phyloP scores from a whole-genome alignment of 2,329 filamentous ascomycete genomes.

The Sporothrix protearum region DNA sequence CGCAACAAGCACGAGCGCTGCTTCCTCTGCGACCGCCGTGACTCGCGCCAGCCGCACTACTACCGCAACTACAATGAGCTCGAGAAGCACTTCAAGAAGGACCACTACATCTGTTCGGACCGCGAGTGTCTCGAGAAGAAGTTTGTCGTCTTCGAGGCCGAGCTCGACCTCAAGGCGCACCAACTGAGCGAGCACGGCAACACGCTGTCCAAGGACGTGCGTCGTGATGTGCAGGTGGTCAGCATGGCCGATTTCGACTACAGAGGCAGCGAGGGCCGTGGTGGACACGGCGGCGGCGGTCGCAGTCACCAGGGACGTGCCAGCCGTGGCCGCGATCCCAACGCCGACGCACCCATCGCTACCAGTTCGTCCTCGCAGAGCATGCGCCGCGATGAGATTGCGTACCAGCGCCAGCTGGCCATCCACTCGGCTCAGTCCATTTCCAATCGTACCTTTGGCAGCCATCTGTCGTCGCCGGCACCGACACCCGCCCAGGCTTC shows the following conservation, averaged over 20 bases:
- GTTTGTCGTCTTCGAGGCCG: conserved; percentile 92
- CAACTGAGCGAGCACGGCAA: conserved; percentile 79
- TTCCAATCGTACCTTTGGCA: conserved; percentile 76
- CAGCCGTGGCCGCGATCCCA: conserved; percentile 77
- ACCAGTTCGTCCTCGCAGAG: conserved; percentile 69
- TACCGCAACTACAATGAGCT: conserved; percentile 84
- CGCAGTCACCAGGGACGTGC: conserved; percentile 42
- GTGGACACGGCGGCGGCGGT: conserved; percentile 34
- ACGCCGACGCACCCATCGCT: conserved; percentile 69
- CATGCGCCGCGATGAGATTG: conserved; percentile 78
- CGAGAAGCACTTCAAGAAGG: conserved; percentile 79
- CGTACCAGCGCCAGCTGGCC: conserved; percentile 87
- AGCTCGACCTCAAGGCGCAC: conserved; percentile 93
- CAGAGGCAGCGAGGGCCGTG: conserved; percentile 52
- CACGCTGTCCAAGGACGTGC: conserved; percentile 74
- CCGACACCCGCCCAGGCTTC: conserved; percentile 33
- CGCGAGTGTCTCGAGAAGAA: conserved; percentile 92
- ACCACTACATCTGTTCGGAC: conserved; percentile 83
- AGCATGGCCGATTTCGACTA: conserved; percentile 85
- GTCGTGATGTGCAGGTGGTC: conserved; percentile 78
- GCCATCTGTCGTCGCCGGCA: conserved; percentile 64
- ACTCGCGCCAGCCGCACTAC: conserved; percentile 76
- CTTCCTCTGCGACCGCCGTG: conserved; percentile 79
- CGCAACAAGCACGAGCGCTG: conserved; percentile 91
- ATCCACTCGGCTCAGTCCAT: conserved; percentile 84